Conservation (phyloP, 2,329 filamentous ascomycete species). For the Cladosporium velox region DNA sequence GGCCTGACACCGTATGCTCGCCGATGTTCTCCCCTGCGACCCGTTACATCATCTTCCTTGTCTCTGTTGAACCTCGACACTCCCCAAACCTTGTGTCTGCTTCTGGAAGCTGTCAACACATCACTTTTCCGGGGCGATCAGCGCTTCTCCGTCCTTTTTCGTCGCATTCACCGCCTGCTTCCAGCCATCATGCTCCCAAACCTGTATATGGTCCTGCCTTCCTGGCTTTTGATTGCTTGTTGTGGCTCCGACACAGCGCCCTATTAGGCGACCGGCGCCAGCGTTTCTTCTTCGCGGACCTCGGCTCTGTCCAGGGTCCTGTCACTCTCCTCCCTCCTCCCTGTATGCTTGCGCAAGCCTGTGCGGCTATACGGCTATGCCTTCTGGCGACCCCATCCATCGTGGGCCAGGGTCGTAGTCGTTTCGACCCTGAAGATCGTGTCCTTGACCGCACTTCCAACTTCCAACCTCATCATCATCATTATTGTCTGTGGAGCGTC, state of each 20-base stretch:
- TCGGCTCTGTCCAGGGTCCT: constrained; percentile 7
- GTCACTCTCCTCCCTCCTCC: neutral
- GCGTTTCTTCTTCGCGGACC: constrained; percentile 4
- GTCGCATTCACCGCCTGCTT: neutral
- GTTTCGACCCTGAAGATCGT: constrained; percentile 9
- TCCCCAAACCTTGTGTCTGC: neutral
- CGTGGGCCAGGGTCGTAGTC: neutral
- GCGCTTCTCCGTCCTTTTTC: constrained; percentile 7
- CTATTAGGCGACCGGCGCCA: neutral
- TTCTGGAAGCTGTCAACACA: constrained; percentile 5
- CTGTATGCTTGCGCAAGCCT: constrained; percentile 1
- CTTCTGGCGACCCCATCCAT: neutral
- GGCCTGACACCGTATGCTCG: neutral
- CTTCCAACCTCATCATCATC: constrained; percentile 1
- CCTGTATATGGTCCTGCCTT: neutral
- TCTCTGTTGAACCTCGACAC: neutral
- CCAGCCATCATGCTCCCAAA: neutral
- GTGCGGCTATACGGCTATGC: neutral
- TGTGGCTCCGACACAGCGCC: neutral
- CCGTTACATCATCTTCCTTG: neutral
- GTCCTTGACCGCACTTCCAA: constrained; percentile 4
- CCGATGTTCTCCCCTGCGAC: constrained; percentile 2
- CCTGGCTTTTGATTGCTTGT: neutral
- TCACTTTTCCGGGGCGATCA: constrained; percentile 15
- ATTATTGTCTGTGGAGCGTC: neutral